Evolutionary conservation across 2,329 filamentous ascomycete genomes (phyloP), one percentile per base, ranked within the genome.

Genomic region (Fusarium mangiferae): DNA sequence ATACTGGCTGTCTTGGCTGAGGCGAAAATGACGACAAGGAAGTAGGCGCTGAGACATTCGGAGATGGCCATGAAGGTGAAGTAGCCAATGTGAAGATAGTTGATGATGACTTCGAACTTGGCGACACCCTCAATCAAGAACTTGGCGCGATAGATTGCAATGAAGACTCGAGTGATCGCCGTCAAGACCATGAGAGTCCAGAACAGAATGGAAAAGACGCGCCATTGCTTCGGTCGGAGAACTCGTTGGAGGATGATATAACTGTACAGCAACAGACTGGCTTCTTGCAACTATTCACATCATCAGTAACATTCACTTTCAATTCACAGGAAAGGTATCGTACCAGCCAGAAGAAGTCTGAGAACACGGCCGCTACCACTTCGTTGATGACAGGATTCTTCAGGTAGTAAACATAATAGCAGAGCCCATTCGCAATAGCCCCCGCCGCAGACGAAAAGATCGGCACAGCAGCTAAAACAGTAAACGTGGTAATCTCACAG

Each of bases 141-240:
- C 15, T 70, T 74, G 8, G 80, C 74, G 4, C 84, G 80, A 18
- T 76, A 78, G 18, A 79, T 68, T 8, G 81, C 73, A 33, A 85
- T 84, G n/a, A 75, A 67, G 13, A 85, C 76, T 62, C 88, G 85
- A 41, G 89, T 85, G 3, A 85, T 79, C 5, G 81, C 78, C 35
- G 90, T 87, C 24, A 88, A 81, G 4, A 85, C 81, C 49, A 91
- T 81, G 49, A 91, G 87, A 1, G 85, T 86, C 69, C 89, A 91
- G 70, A 91, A 88, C 6, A 91, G 84, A 6, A 77, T 77, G 48
- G 85, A 83, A 67, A 89, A 90, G 17, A 87, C 78, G 7, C 82
- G 80, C 62, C 80, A 78, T 26, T 78, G 74, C 22, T 67, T 72
- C 57, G 84, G 84, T 60, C 84, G 84, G 3, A 90, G 81, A n/a